Evolutionary conservation across 768 basidiomycete species (phyloP), one percentile per base, ranked within the genome.

Genomic region (Gelatoporia subvermispora): DNA sequence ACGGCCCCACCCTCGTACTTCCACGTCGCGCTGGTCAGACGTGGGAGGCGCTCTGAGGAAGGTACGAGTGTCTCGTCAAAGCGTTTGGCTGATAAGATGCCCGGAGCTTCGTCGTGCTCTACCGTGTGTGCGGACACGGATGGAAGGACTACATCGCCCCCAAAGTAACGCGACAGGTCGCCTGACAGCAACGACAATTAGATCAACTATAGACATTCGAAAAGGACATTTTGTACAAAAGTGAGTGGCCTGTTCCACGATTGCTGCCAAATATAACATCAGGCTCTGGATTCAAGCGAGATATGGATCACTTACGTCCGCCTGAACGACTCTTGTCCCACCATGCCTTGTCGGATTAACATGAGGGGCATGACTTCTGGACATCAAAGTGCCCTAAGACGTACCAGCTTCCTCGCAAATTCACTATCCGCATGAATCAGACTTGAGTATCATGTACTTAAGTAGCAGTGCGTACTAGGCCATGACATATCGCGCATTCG

Each of bases 11-110:
- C 41, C 10, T 34, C 28, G 36, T 60, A 60, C 40, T 60, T 60
- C 77, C 77, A 78, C n/a, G 69, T 68, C 20, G 77, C 75, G 45
- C 66, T 64, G 20, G 75, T 77, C 34, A 75, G 60, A 28, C 77
- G 65, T 4, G 77, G 77, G 48, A 77, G 73, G 25, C 77, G 66
- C 47, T 73, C 64, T 17, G 72, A 72, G 25, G 66, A 62, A 17
- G 69, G 64, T 41, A 74, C 70, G 50, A 61, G 55, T 44, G 48
- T 51, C 54, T 77, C 76, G 58, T 76, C 73, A 47, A 77, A 63
- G n/a, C 52, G 52, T 45, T 75, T 67, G 54, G 70, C 72, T 56
- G 65, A 66, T 3, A 77, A 68, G 43, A 65, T 47, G 35, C 76
- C 76, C 1, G 75, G 69, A 8, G 57, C 50, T 45, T 76, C 75